Base-by-base conservation (phyloP, 2,329 filamentous ascomycete species). In the Colletotrichum cuscutae region DNA sequence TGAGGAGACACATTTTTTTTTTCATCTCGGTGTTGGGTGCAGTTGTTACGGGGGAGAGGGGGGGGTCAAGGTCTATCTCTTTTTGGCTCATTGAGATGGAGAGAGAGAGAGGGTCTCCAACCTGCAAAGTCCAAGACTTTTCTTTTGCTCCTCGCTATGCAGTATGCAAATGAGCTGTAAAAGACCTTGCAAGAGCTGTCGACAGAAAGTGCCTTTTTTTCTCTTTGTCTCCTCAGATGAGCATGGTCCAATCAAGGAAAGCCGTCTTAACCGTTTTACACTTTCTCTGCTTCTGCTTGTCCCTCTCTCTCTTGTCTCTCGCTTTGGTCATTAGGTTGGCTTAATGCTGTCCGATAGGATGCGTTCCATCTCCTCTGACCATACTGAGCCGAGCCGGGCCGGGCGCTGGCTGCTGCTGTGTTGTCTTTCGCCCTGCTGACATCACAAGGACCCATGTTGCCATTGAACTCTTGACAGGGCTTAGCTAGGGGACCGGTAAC, bases 171-270 rank as follows among this genome's bases (percentile, higher is more conserved):
- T 42, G 37, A 35, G 32, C 32, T 35, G 32, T n/a, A n/a, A 15
- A 46, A n/a, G 7, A 46, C 15, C 52, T n/a, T n/a, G 5, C 52
- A 53, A 24, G 46, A 53, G 6, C n/a, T n/a, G 26, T n/a, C 37
- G 30, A 66, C 67, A 30, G 53, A 37, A 65, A 59, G 61, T 64
- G 66, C 35, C 49, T 63, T 68, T 64, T 24, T 53, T 57, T 26
- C 0, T 52, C 4, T 24, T 37, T 22, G 60, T n/a, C 46, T 46
- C 15, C 19, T 37, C 26, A 49, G 59, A 42, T 19, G 11, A 53
- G 49, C 42, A 53, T n/a, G 28, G 42, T 28, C 42, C 54, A 70
- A 66, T 65, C 53, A 59, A 4, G 30, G 37, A 35, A 42, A 42
- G 30, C 30, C 30, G 32, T 15, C 42, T 42, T 32, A 59, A 19